phyloP scores from a whole-genome alignment of 441 rosid species.

The Erodium moschatum region DNA sequence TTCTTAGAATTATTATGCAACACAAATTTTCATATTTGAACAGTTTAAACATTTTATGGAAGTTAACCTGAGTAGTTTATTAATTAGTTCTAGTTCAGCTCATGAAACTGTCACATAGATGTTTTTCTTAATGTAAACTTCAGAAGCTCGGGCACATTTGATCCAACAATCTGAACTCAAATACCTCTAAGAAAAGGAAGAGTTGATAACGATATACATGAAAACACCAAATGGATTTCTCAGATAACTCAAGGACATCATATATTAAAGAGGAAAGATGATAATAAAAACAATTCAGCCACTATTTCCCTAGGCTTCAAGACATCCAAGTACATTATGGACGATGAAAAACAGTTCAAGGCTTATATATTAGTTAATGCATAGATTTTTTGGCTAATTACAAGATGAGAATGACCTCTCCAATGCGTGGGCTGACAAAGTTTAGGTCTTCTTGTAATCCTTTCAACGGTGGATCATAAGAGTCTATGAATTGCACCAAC shows the following conservation, averaged over 20 bases:
- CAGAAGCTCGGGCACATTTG: neutral
- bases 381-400: neutral
- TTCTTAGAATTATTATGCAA: neutral
- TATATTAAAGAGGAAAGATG: neutral
- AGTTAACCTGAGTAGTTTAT: neutral
- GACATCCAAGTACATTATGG: neutral
- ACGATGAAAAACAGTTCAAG: neutral
- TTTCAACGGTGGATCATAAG: conserved; percentile 95
- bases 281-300: neutral
- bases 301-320: neutral
- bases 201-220: neutral
- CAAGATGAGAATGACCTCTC: conserved; percentile 61
- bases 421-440: conserved; percentile 97
- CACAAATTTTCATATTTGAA: neutral
- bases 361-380: neutral
- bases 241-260: conserved; percentile 6
- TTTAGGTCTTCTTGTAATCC: conserved; percentile 97
- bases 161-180: neutral
- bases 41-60: neutral
- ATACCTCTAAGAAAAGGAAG: conserved; percentile 4
- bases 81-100: neutral
- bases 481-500: conserved; percentile 91
- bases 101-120: conserved; percentile 1
- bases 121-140: neutral
- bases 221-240: conserved; percentile 5